Base-by-base conservation (phyloP, 78 protist species). In the Dictyostelium citrinum region DNA sequence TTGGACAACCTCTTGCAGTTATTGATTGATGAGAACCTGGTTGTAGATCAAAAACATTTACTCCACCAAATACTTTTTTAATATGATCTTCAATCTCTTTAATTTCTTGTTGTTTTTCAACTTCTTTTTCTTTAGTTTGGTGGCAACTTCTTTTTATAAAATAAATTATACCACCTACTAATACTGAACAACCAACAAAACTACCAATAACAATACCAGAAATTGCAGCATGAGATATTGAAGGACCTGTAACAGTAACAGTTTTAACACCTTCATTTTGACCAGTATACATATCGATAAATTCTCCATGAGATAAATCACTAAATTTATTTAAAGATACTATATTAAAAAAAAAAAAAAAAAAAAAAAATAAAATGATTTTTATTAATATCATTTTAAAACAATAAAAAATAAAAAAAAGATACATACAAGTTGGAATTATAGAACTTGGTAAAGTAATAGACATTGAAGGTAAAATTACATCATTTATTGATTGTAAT, bases 281-380 rank as follows among this genome's bases (percentile, higher is more conserved):
- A 14, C 91, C 91, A 24, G 91, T 85, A 31, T 61, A 76, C 20
- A 14, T 10, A 10, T 27, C 24, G 12, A 60, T 41, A 76, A 85
- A 85, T 37, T 85, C 91, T 10, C 27, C 43, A 76, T 76, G 41
- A 4, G 68, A 58, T 12, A 85, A n/a, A 64, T 85, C 91, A 76
- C 84, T 76, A 76, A 60, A 85, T 41, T 85, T 61, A 85, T 85
- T 85, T 29, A 77, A 77, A 1, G 82, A 77, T 77, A 43, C 82
- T 77, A 2, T 58, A 1, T 0, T 8, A n/a, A 75, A 43, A 12
- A 27, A 68, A 33, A 6, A 16, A n/a, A 75, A 43, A 12, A 27
- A 68, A 33, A 39, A 72, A 11, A 76, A 45, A 43, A 24, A 43
- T 6, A 43, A 43, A 43, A 43, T 43, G 0, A 43, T 43, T 43